A percentile compares a stretch with the other conserved stretches of the same genome.
Conservation (phyloP, 306 rosid species). For the Rosa rugosa region DNA sequence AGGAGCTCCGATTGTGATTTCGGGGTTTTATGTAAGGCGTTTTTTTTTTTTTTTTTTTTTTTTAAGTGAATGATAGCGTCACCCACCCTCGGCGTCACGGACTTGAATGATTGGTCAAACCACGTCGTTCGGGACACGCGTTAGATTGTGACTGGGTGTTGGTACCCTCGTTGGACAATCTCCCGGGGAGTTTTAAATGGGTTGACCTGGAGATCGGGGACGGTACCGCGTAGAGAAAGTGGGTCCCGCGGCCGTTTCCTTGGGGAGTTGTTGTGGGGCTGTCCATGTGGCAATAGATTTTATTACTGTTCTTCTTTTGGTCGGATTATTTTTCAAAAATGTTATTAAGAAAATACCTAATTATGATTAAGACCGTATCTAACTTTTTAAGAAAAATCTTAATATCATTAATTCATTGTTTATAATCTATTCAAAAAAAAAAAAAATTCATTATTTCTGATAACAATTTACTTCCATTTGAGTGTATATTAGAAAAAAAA, state of each 20-base stretch:
- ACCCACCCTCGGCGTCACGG: background rate
- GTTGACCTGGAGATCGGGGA: background rate
- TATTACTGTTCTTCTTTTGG: background rate
- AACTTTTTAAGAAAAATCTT: background rate
- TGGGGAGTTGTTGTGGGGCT: too few relatives aligned
- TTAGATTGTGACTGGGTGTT: background rate
- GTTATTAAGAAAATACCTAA: background rate
- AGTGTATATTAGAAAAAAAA: background rate
- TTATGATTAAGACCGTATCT: background rate
- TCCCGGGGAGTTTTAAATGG: background rate
- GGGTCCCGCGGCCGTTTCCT: background rate
- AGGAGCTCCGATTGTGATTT: background rate
- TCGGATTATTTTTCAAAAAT: background rate
- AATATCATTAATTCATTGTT: background rate
- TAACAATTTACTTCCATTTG: background rate
- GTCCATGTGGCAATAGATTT: background rate
- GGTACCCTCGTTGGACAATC: background rate
- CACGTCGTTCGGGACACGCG: background rate
- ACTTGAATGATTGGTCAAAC: background rate
- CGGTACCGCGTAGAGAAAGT: conserved; percentile 1
- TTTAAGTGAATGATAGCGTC: background rate
- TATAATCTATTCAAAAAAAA: too few relatives aligned
- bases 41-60: too few relatives aligned
- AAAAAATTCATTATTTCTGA: too few relatives aligned
- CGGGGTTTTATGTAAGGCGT: background rate